phyloP scores from a whole-genome alignment of 2,329 filamentous ascomycete species.

The Fusarium hainanense region DNA sequence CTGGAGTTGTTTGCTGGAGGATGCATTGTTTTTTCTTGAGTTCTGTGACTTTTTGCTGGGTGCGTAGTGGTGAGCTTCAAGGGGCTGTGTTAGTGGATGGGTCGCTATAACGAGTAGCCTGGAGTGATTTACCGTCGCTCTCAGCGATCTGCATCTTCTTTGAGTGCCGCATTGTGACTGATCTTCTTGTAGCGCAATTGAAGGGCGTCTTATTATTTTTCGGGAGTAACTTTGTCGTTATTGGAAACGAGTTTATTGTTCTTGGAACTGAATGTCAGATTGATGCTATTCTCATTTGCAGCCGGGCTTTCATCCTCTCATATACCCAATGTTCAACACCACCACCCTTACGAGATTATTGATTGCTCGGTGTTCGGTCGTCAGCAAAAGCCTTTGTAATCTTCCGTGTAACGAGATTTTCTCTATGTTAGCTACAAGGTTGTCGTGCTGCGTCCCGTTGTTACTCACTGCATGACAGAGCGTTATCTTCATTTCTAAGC shows the following conservation, averaged over 20 bases:
- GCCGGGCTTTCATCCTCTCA: not conserved
- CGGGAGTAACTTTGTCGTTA: not conserved
- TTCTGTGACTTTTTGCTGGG: constrained; percentile 9
- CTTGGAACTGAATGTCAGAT: not conserved
- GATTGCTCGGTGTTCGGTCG: constrained; percentile 29
- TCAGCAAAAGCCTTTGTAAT: constrained; percentile 28
- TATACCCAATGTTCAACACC: not conserved
- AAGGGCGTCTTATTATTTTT: not conserved
- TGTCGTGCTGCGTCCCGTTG: not conserved
- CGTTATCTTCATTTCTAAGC: constrained; percentile 27
- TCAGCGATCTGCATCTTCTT: constrained; percentile 7
- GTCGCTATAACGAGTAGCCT: not conserved
- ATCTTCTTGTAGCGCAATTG: no score
- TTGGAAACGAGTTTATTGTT: not conserved
- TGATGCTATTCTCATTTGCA: not conserved
- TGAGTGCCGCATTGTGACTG: constrained; percentile 24
- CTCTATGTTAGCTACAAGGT: not conserved
- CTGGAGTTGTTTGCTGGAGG: constrained; percentile 28
- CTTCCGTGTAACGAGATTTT: not conserved
- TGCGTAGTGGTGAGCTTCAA: not conserved
- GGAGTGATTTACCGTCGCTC: constrained; percentile 8
- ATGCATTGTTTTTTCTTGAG: constrained; percentile 13
- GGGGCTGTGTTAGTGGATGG: not conserved
- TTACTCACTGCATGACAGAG: not conserved
- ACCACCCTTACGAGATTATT: not conserved